Base-by-base conservation (phyloP, 2,329 filamentous ascomycete species). In the Claviceps citrina region DNA sequence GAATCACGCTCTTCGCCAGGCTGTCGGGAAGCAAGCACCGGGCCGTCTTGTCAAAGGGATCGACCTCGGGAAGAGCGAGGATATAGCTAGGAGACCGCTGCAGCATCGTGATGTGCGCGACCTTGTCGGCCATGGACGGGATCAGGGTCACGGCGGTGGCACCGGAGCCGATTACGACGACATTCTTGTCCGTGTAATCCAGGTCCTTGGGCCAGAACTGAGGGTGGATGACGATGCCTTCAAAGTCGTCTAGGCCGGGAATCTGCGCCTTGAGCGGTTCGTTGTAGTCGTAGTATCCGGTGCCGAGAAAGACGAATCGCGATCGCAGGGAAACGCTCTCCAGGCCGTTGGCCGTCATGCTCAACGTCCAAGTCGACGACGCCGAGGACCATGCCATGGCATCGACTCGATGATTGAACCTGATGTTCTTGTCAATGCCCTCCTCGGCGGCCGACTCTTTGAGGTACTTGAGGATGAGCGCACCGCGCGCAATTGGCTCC, bases 81-180 rank as follows among this genome's bases (percentile, higher is more conserved):
- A 86, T 66, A 51, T 83, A 85, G 1, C 68, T 70, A 0, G 84
- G 84, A 36, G 75, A 83, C 36, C 84, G 73, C 60, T 89, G 83
- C 5, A 89, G 66, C 71, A 86, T 84, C 1, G 81, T 86, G 16
- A 84, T 76, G 7, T 71, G 67, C 5, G 60, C 60, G 7, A 80
- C 81, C 30, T 67, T 70, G 40, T 79, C 61, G 2, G 74, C 71
- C 31, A 89, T 58, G 36, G 67, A 70, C 0, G 83, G 84, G 5
- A 89, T 57, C 1, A 91, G 65, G 0, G 83, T 87, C 35, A 87
- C 62, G 5, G 83, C 78, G 0, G 84, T 89, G 3, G 83, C 83
- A 13, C 84, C 84, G 13, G 71, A 78, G 26, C 82, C 82, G 47
- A 87, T 73, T 43, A 86, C 66, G 34, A 82, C 71, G 16, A 86